Evolutionary conservation across 805 yeast genomes (phyloP), one percentile per base, ranked within the genome.

Genomic region (Ogataea neopini): DNA sequence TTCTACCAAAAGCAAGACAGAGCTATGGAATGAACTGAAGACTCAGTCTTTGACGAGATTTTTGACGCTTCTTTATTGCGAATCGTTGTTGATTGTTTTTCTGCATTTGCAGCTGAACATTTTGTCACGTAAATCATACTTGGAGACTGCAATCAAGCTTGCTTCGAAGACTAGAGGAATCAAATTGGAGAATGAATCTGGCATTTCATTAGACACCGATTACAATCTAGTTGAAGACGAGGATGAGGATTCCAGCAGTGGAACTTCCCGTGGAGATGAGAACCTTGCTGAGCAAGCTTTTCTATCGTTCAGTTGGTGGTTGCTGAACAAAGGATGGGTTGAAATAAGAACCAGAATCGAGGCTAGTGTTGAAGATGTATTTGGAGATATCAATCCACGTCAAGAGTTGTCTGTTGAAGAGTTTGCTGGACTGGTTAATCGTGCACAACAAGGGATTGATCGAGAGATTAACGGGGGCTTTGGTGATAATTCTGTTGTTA

Each of bases 261-360:
- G 44, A 6, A 48, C 43, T 7, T 43, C 48, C 26, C 48, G 58
- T 17, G 59, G 57, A 25, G 67, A 62, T 39, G 72, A 68, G 30
- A 77, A 78, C 54, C 81, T 77, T 28, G 75, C 84, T 32, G 94
- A 86, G 58, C 92, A 94, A 58, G 85, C 89, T 43, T 92, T 86
- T 62, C 72, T 92, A 40, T 85, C 96, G 0, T 77, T 89, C 52
- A 84, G 91, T 51, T 92, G 97, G 97, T 92, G 97, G 97, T 66
- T 92, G 39, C 72, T 92, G 43, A 90, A 92, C 64, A 80, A 83
- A 53, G 98, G 98, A 0, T 89, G 94, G 90, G 58, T 74, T 18
- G 69, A 73, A 28, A 68, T 88, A 29, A 73, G 79, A 18, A 68
- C 72, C 23, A 66, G 74, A 17, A 79, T 88, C 23, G 80, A 81